Conservation (phyloP, 345 rosid genomes). For the Dimocarpus longan region DNA sequence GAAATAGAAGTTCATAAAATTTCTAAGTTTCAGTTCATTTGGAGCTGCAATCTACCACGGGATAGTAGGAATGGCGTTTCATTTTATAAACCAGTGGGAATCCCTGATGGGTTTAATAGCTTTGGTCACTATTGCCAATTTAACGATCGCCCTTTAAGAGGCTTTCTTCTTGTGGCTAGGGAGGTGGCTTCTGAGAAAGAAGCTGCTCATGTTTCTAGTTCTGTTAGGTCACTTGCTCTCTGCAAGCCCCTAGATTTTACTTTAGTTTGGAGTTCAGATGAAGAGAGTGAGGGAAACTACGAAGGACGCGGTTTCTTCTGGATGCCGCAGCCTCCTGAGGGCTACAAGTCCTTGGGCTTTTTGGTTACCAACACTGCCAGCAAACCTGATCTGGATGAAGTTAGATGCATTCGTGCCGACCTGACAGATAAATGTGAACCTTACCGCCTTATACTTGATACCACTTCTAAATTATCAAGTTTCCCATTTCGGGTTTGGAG, state of each 20-base stretch:
- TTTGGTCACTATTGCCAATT: slow-evolving; percentile 84
- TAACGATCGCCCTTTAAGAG: slow-evolving; percentile 57
- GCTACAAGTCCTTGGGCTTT: slow-evolving; percentile 66
- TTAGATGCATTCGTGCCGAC: slow-evolving; percentile 76
- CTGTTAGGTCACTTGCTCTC: slow-evolving; percentile 44
- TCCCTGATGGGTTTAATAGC: slow-evolving; percentile 65
- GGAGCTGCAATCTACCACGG: slow-evolving; percentile 51
- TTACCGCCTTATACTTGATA: slow-evolving; percentile 38
- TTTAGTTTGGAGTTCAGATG: slow-evolving; percentile 71
- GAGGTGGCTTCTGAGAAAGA: slow-evolving; percentile 35
- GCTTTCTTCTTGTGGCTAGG: slow-evolving; percentile 69
- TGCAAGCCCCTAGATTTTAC: slow-evolving; percentile 62
- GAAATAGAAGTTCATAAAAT: slow-evolving; percentile 57
- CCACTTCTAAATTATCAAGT: slow-evolving; percentile 37
- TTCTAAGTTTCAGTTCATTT: slow-evolving; percentile 57
- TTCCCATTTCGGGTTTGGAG: slow-evolving; percentile 64
- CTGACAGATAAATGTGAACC: slow-evolving; percentile 68
- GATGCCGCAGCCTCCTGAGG: slow-evolving; percentile 78
- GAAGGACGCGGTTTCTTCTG: slow-evolving; percentile 65
- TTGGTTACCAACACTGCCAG: slow-evolving; percentile 56
- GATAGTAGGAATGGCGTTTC: slow-evolving; percentile 50
- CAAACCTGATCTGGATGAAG: slow-evolving; percentile 68
- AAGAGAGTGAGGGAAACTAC: slow-evolving; percentile 37
- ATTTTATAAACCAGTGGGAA: slow-evolving; percentile 62
- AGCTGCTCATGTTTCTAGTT: slow-evolving; percentile 6